Percentiles rank a stretch among this genome's conserved stretches.
Conservation (phyloP, 345 rosid species). For the Arabidopsis thaliana region DNA sequence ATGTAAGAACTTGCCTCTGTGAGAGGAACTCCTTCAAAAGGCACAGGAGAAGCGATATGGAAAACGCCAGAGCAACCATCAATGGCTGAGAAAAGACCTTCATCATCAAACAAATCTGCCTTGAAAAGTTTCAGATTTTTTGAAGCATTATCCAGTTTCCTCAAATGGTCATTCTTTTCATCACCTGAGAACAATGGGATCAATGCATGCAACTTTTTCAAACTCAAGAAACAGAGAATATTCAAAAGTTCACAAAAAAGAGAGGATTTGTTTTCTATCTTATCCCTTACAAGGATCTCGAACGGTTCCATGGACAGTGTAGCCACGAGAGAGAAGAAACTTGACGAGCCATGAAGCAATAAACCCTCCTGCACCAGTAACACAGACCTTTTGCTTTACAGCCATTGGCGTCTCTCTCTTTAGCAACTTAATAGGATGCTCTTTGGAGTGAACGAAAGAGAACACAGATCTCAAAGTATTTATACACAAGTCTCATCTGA, state of each 20-base stretch:
- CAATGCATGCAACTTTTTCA: constrained; percentile 15
- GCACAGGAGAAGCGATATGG: constrained; percentile 60
- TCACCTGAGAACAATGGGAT: constrained; percentile 45
- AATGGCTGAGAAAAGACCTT: constrained; percentile 52
- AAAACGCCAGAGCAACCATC: constrained; percentile 56
- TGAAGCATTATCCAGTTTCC: constrained; percentile 47
- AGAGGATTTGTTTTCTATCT: neutral
- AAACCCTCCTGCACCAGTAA: constrained; percentile 70
- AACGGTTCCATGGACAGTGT: constrained; percentile 63
- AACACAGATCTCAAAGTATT: constrained; percentile 17
- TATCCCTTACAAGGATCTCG: constrained; percentile 54
- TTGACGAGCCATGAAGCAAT: constrained; percentile 53
- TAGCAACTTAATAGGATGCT: constrained; percentile 11
- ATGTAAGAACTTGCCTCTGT: constrained; percentile 48
- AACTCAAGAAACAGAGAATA: constrained; percentile 25
- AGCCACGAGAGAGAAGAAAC: constrained; percentile 60
- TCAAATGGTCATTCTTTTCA: constrained; percentile 53
- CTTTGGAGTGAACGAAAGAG: constrained; percentile 32
- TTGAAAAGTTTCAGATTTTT: constrained; percentile 53
- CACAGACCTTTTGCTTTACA: constrained; percentile 51
- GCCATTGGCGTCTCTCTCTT: constrained; percentile 31
- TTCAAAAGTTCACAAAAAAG: neutral
- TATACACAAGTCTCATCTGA: constrained; percentile 25
- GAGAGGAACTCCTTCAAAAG: constrained; percentile 39
- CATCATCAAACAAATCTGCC: constrained; percentile 51